Base-by-base conservation (phyloP, 345 rosid species). In the Garcia nutans region DNA sequence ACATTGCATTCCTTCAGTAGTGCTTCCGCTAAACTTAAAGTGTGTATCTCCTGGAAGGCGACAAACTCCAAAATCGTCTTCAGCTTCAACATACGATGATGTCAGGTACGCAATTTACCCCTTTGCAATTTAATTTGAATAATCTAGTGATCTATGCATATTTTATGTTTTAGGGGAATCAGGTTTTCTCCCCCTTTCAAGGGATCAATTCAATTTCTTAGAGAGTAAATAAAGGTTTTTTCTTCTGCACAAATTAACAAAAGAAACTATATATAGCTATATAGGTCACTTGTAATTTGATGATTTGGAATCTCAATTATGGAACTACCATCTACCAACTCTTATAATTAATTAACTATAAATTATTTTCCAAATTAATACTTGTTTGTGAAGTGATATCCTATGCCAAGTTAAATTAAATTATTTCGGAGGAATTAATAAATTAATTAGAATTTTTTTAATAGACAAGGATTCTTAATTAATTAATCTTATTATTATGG, bases 291-390 rank as follows among this genome's bases (percentile, higher is more conserved):
- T 42, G 0, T 4, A 33, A 10, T 9, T 24, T 24, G 10, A 1
- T 47, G 68, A 61, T 24, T 61, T 44, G 57, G 66, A 5, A 45
- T 5, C 26, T 11, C 10, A 60, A 73, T 62, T 63, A 19, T 6
- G 69, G 59, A 45, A 49, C 68, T 2, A 28, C 41, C 28, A 12
- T 22, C 33, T 37, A 73, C 76, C 76, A 22, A 63, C 47, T 52
- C 49, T 49, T 11, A 31, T 57, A 49, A 31, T 9, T 68, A 37
- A 37, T 23, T 59, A 9, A 47, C 50, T 47, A 16, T 56, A 16
- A 3, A 16, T 56, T 56, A 0, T 58, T 45, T 58, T 59, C 61
- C 16, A 49, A 60, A 72, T 44, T 59, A 8, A 45, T 16, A 24
- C 56, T 24, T 60, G 22, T 28, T 17, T 11, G 28, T 47, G 44